Evolutionary conservation across 495 filamentous ascomycete species (phyloP).

Genomic region (Friedmanniomyces endolithicus): DNA sequence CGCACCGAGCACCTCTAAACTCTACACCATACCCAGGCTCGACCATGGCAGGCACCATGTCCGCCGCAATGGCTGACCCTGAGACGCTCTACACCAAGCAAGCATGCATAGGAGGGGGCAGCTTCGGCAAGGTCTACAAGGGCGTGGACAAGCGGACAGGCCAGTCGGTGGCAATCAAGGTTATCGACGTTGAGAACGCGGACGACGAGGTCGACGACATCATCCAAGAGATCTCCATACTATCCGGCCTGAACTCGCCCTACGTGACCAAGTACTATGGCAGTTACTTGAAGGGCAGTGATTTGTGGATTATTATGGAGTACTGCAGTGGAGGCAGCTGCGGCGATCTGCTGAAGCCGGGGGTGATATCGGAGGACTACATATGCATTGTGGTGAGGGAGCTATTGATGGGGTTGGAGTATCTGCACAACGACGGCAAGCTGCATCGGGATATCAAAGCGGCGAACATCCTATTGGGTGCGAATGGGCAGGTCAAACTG

Average conservation of each 20-base stretch:
- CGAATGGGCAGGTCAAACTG: conserved; percentile 89
- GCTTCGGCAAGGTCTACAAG: conserved; percentile 95
- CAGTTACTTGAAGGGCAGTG: conserved; percentile 84
- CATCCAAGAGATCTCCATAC: conserved; percentile 89
- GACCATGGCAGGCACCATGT: conserved; percentile 16
- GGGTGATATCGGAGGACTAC: conserved; percentile 74
- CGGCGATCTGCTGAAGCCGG: conserved; percentile 88
- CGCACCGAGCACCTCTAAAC: not conserved
- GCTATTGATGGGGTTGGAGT: conserved; percentile 79
- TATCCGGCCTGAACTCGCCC: conserved; percentile 83
- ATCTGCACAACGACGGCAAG: conserved; percentile 88
- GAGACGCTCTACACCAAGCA: conserved; percentile 25
- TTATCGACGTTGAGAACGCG: conserved; percentile 95
- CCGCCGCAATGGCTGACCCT: conserved; percentile 13
- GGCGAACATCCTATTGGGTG: conserved; percentile 75
- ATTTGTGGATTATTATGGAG: conserved; percentile 99
- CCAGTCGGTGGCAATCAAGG: conserved; percentile 84
- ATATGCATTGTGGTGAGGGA: conserved; percentile 92
- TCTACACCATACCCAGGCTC: not conserved
- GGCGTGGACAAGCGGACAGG: conserved; percentile 75
- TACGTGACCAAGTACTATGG: conserved; percentile 95
- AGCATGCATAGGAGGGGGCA: conserved; percentile 49
- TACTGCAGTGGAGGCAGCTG: conserved; percentile 89
- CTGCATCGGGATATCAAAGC: conserved; percentile 97
- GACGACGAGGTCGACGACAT: conserved; percentile 98